Evolutionary conservation across 2,329 filamentous ascomycete genomes (phyloP).

Genomic region (Diaporthe sp.): DNA sequence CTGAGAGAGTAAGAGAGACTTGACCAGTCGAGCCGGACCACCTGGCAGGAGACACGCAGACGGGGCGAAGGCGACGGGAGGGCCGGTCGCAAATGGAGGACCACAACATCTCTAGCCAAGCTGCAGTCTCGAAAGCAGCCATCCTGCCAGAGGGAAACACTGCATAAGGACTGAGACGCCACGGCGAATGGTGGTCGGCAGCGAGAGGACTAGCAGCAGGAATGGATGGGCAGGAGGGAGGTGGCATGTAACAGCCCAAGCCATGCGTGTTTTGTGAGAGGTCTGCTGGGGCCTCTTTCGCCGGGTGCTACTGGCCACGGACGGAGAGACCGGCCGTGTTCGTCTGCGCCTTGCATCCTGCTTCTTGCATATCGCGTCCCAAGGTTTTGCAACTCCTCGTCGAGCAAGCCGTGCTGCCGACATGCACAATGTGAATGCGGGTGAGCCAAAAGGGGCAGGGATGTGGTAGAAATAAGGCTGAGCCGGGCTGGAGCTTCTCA

Average conservation of each 20-base stretch:
- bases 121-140: conserved; percentile 24
- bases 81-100: neutral
- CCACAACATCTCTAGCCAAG: conserved; percentile 19
- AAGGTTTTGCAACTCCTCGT: neutral
- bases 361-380: neutral
- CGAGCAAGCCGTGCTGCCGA: neutral
- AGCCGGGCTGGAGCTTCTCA: conserved; percentile 22
- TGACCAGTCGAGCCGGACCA: conserved; percentile 8
- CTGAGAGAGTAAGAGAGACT: neutral
- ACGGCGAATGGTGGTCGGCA: conserved; percentile 27
- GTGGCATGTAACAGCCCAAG: conserved; percentile 12
- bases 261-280: conserved; percentile 25
- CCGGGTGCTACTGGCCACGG: conserved; percentile 4
- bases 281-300: neutral
- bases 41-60: neutral
- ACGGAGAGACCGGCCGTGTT: conserved; percentile 8
- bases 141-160: conserved; percentile 24
- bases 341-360: neutral
- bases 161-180: conserved; percentile 29
- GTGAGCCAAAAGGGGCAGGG: neutral
- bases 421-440: neutral
- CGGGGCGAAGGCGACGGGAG: neutral
- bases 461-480: conserved; percentile 28
- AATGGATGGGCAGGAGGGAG: conserved; percentile 12
- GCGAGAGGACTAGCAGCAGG: neutral